Conservation (phyloP, 2,329 filamentous ascomycete species). For the Sclerotinia trifoliorum region DNA sequence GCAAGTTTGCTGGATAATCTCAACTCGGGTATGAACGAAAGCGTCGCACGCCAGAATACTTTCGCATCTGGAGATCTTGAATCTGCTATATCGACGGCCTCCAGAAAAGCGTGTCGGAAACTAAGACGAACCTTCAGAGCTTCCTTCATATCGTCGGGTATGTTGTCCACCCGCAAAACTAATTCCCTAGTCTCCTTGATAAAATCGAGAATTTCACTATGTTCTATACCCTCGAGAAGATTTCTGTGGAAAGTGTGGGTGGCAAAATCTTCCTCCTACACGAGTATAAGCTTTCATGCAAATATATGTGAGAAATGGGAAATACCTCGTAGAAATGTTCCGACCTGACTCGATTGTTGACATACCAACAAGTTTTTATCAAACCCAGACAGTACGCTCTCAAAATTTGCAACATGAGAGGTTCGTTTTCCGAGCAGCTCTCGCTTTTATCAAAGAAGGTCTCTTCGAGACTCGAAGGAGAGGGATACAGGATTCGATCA, state of each 20-base stretch:
- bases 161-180: slow-evolving; percentile 28
- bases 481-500: slow-evolving; percentile 74
- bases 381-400: slow-evolving; percentile 83
- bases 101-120: slow-evolving; percentile 64
- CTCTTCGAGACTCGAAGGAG: slow-evolving; percentile 57
- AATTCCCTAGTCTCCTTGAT: slow-evolving; percentile 39
- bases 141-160: slow-evolving; percentile 42
- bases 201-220: slow-evolving; percentile 41
- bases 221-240: slow-evolving; percentile 64
- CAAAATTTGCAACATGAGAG: slow-evolving; percentile 62
- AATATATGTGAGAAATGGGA: slow-evolving; percentile 20
- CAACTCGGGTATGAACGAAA: slow-evolving; percentile 52
- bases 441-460: slow-evolving; percentile 34
- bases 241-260: slow-evolving; percentile 84
- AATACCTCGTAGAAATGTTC: slow-evolving; percentile 87
- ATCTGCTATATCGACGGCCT: slow-evolving; percentile 48
- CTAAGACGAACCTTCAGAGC: slow-evolving; percentile 66
- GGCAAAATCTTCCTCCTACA: slow-evolving; percentile 91
- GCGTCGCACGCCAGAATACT: slow-evolving; percentile 44
- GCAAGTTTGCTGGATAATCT: slow-evolving; percentile 61
- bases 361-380: slow-evolving; percentile 77
- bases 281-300: slow-evolving; percentile 5
- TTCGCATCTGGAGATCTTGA: slow-evolving; percentile 48
- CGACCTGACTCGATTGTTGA: slow-evolving; percentile 73
- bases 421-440: slow-evolving; percentile 39